Evolutionary conservation across 148 eudicot genomes (phyloP).

Genomic region (Simmondsia chinensis): DNA sequence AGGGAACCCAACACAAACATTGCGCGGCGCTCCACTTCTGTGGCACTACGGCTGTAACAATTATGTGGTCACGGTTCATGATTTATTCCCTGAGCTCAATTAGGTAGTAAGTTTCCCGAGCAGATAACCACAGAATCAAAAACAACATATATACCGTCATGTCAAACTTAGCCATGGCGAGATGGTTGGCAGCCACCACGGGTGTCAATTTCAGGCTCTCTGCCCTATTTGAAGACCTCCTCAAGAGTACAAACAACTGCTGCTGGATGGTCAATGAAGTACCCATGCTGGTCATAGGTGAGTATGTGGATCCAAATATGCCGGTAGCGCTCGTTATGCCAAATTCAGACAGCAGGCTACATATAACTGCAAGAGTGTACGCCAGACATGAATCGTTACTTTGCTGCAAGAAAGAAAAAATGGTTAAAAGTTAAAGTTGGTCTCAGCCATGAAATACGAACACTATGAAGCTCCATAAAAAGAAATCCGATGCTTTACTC

Average conservation of each 20-base stretch:
- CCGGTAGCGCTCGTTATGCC: constrained; percentile 64
- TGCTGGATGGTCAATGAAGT: constrained; percentile 73
- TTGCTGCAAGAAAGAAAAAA: constrained; percentile 47
- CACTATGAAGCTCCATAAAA: no score
- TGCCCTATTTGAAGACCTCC: constrained; percentile 76
- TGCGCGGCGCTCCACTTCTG: no score
- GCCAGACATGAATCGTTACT: constrained; percentile 89
- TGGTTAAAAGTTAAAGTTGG: constrained; percentile 4
- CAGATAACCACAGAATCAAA: background rate
- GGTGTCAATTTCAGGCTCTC: constrained; percentile 64
- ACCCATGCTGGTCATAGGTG: constrained; percentile 53
- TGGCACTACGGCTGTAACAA: no score
- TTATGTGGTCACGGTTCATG: no score
- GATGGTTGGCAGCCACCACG: constrained; percentile 72
- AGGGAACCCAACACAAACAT: no score
- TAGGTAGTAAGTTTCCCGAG: no score
- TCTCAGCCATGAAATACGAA: no score
- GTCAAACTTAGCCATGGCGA: constrained; percentile 82
- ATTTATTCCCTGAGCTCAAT: no score
- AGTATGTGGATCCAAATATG: constrained; percentile 70
- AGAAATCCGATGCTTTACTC: no score
- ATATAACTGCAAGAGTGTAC: constrained; percentile 76
- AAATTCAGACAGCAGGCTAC: constrained; percentile 74
- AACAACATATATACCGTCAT: constrained; percentile 40
- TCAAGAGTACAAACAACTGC: constrained; percentile 70